Percentiles rank a stretch among this genome's conserved stretches.
Evolutionary conservation across 2,329 filamentous ascomycete genomes (phyloP).

Genomic region (Penicillium rolfsii): DNA sequence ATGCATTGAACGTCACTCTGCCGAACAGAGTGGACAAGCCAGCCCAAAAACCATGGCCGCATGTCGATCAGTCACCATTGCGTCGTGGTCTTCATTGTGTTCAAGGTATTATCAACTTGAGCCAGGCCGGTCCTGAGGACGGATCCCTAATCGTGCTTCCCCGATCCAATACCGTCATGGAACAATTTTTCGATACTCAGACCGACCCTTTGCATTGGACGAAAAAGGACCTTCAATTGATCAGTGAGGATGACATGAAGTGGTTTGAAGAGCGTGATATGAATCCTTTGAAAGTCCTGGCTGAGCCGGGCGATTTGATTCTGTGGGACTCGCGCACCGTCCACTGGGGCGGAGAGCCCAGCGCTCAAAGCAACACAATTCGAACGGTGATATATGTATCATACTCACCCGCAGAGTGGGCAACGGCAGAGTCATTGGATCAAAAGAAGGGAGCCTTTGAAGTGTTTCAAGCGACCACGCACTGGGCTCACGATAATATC

Average conservation of each 20-base stretch:
- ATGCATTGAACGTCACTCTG: conserved; percentile 26
- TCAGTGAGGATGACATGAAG: conserved; percentile 32
- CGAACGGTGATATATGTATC: conserved; percentile 30
- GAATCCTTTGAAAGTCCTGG: conserved; percentile 40
- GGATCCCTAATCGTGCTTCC: conserved; percentile 25
- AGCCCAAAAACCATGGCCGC: conserved; percentile 30
- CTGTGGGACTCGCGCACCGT: conserved; percentile 45
- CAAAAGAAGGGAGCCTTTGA: conserved; percentile 11
- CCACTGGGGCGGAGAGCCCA: conserved; percentile 28
- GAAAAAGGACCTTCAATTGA: conserved; percentile 25
- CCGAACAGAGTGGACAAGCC: conserved; percentile 25
- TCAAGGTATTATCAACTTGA: conserved; percentile 28
- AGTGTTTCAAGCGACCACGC: conserved; percentile 21
- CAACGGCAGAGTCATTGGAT: background rate
- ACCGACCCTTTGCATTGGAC: conserved; percentile 24
- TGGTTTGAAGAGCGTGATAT: conserved; percentile 37
- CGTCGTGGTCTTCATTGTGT: conserved; percentile 35
- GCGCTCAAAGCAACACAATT: conserved; percentile 22
- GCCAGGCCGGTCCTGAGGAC: conserved; percentile 26
- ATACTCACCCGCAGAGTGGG: conserved; percentile 22
- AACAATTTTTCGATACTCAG: conserved; percentile 39
- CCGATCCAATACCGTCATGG: conserved; percentile 29
- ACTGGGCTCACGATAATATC: conserved; percentile 27
- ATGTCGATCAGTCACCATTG: conserved; percentile 37
- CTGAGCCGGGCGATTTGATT: conserved; percentile 51